Percentiles rank a stretch among this genome's conserved stretches.
phyloP scores from a whole-genome alignment of 495 filamentous ascomycete species.

The Pyrenula aspistea region DNA sequence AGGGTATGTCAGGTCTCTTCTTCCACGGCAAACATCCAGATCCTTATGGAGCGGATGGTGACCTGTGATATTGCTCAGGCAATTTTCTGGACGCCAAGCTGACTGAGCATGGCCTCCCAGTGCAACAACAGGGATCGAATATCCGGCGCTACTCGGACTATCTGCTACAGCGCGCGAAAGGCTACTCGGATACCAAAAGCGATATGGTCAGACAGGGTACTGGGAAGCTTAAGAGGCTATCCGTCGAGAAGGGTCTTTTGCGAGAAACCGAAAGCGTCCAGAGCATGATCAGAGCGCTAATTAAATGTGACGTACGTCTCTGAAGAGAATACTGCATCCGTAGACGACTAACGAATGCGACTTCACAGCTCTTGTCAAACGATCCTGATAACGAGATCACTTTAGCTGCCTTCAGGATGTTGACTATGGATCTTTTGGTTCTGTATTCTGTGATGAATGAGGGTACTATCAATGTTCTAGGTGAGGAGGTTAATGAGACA shows the following conservation, averaged over 20 bases:
- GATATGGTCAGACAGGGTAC: slow-evolving; percentile 85
- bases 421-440: slow-evolving; percentile 81
- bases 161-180: slow-evolving; percentile 66
- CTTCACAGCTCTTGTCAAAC: slow-evolving; percentile 58
- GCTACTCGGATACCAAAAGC: slow-evolving; percentile 70
- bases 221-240: slow-evolving; percentile 69
- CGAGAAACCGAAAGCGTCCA: slow-evolving; percentile 90
- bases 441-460: slow-evolving; percentile 95
- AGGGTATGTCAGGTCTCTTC: slow-evolving; percentile 47
- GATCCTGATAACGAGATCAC: slow-evolving; percentile 97
- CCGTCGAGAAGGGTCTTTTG: slow-evolving; percentile 84
- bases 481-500: slow-evolving; percentile 31
- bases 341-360: slow-evolving; percentile 13
- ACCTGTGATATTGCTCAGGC: background rate
- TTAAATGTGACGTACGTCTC: slow-evolving; percentile 78
- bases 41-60: background rate
- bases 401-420: slow-evolving; percentile 83
- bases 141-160: slow-evolving; percentile 88
- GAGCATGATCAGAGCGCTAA: slow-evolving; percentile 68
- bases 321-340: slow-evolving; percentile 1
- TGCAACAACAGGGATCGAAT: slow-evolving; percentile 91
- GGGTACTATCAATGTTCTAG: slow-evolving; percentile 92
- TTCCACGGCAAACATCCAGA: background rate
- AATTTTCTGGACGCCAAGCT: slow-evolving; percentile 6
- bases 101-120: slow-evolving; percentile 28